Evolutionary conservation across 805 yeast genomes (phyloP).

Genomic region (Candida odintsovae): DNA sequence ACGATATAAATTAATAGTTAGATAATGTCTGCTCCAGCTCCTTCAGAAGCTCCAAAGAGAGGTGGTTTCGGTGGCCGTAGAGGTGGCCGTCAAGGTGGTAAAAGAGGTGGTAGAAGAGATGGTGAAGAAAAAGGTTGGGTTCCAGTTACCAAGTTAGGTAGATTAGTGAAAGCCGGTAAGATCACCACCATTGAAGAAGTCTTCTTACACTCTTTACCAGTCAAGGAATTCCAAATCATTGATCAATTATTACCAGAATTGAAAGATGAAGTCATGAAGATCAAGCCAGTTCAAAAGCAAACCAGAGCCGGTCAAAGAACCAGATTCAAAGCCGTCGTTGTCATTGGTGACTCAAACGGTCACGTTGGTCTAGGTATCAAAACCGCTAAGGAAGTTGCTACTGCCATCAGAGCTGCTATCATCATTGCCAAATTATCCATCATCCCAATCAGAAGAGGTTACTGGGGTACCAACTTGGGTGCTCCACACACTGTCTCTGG

Average conservation of each 20-base stretch:
- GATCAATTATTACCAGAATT: slow-evolving; percentile 93
- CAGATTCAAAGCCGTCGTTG: slow-evolving; percentile 99
- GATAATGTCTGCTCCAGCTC: slow-evolving; percentile 39
- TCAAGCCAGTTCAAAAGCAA: slow-evolving; percentile 99
- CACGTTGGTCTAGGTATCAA: slow-evolving; percentile 99
- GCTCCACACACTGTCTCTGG: slow-evolving; percentile 97
- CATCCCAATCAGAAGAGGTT: slow-evolving; percentile 99
- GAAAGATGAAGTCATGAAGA: slow-evolving; percentile 99
- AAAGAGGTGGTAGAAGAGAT: slow-evolving; percentile 77
- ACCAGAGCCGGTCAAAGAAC: slow-evolving; percentile 99
- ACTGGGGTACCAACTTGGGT: slow-evolving; percentile 99
- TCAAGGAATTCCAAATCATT: slow-evolving; percentile 98
- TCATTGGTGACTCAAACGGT: slow-evolving; percentile 99
- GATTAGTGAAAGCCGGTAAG: slow-evolving; percentile 99
- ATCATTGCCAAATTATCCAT: slow-evolving; percentile 97
- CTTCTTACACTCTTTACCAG: slow-evolving; percentile 98
- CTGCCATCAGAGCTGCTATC: slow-evolving; percentile 99
- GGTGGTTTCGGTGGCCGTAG: slow-evolving; percentile 51
- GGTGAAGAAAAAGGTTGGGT: slow-evolving; percentile 98
- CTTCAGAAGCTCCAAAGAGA: slow-evolving; percentile 39
- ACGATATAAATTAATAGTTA: slow-evolving; percentile 23
- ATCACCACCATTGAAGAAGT: slow-evolving; percentile 94
- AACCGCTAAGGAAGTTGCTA: slow-evolving; percentile 99
- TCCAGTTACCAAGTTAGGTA: slow-evolving; percentile 99
- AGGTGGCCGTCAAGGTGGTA: slow-evolving; percentile 59